Evolutionary conservation across 2,329 filamentous ascomycete species (phyloP), one percentile per base, ranked within the genome.

Genomic region (Leptoxyphium fumago): DNA sequence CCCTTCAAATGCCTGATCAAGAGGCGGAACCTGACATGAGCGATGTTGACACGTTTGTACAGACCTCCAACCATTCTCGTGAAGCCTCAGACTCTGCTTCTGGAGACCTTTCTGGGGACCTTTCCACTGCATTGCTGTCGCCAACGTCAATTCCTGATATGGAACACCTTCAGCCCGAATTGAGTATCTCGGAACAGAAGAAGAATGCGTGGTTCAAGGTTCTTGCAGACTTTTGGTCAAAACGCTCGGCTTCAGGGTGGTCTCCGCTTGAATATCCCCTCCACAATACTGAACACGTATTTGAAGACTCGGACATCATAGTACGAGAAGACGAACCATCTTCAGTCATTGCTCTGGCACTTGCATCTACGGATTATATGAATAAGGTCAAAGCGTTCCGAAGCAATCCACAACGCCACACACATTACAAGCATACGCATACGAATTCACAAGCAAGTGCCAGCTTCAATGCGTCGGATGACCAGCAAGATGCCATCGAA

Each of bases 291-390:
- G 91, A 98, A 60, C 91, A 98, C 61, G 88, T 98, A 40, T 96
- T 96, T 65, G 84, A 87, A 43, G 88, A 98, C 64, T 94, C 87
- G 8, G 86, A 98, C 61, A 88, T 98, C 50, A 94, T 98, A 52
- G 87, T 98, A 32, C 80, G 91, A 34, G 91, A 98, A 63, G 91
- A 98, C 60, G 91, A 98, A 64, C 91, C 91, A 2, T 95, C 87
- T 56, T 96, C 91, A 2, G 75, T 98, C 36, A 91, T 98, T 56
- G 91, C 93, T 0, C 84, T 98, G 57, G 87, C 89, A 1, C 69
- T 98, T 15, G 86, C 82, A 51, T 94, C 84, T 11, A 76, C 82
- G 44, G 87, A 95, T 58, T 98, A 98, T 61, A 76, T 81, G 49
- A 73, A 73, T 38, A 95, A 94, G 62, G 70, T 95, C 14, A 71